phyloP scores from a whole-genome alignment of 2,329 filamentous ascomycete genomes.

The Teratosphaeria viscida region DNA sequence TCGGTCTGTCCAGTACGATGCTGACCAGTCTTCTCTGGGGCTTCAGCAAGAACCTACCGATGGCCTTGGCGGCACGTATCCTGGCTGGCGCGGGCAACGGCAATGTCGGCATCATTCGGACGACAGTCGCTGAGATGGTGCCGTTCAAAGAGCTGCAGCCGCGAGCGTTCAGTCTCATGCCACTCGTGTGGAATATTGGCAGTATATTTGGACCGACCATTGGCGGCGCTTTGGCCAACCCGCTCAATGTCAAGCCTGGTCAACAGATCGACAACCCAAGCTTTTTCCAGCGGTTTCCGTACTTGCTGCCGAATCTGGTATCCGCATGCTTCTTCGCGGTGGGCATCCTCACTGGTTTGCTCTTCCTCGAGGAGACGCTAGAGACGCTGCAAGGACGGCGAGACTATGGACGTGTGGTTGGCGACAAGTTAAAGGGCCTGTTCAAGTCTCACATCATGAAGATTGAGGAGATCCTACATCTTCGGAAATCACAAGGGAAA shows the following conservation, averaged over 20 bases:
- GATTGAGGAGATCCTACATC: slow-evolving; percentile 1
- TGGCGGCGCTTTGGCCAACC: slow-evolving; percentile 76
- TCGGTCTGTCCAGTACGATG: slow-evolving; percentile 70
- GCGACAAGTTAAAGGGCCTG: slow-evolving; percentile 46
- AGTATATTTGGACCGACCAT: slow-evolving; percentile 74
- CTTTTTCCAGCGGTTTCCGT: slow-evolving; percentile 70
- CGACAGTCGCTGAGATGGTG: slow-evolving; percentile 83
- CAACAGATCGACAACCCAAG: slow-evolving; percentile 34
- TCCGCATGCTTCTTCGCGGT: slow-evolving; percentile 66
- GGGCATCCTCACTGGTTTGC: slow-evolving; percentile 59
- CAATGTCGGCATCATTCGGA: slow-evolving; percentile 70
- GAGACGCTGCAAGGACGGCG: slow-evolving; percentile 55
- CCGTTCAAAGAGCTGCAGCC: slow-evolving; percentile 79
- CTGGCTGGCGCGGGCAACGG: slow-evolving; percentile 80
- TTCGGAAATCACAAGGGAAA: not conserved
- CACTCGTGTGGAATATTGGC: slow-evolving; percentile 78
- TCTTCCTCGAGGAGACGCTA: slow-evolving; percentile 83
- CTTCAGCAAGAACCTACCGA: slow-evolving; percentile 64
- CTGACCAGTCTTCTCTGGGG: slow-evolving; percentile 71
- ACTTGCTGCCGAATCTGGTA: slow-evolving; percentile 72
- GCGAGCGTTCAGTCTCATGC: slow-evolving; percentile 85
- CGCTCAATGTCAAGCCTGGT: slow-evolving; percentile 60
- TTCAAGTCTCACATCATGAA: slow-evolving; percentile 1
- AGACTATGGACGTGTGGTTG: slow-evolving; percentile 69
- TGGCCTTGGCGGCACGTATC: slow-evolving; percentile 68